Conservation (phyloP, 1,284 basidiomycete species). For the Trichosporon ovoides region DNA sequence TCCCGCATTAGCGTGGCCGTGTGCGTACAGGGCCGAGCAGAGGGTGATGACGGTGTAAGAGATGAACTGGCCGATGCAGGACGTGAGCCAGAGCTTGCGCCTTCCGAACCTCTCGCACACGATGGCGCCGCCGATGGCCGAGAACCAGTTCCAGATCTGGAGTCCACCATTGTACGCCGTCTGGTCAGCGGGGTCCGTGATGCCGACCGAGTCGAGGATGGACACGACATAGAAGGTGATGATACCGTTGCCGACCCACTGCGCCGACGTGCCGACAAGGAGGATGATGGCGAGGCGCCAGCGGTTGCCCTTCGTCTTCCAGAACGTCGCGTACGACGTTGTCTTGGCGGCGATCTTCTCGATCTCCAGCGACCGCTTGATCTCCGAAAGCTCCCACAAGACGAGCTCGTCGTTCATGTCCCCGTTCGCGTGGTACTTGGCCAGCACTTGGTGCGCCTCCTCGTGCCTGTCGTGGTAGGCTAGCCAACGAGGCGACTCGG, state of each 20-base stretch:
- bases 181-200: conserved; percentile 16
- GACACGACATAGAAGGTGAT: conserved; percentile 9
- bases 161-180: conserved; percentile 26
- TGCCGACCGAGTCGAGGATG: conserved; percentile 21
- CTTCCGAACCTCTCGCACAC: conserved; percentile 24
- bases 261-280: conserved; percentile 28
- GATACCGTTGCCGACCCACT: conserved; percentile 11
- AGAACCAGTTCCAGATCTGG: conserved; percentile 22
- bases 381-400: conserved; percentile 47
- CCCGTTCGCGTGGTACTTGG: conserved; percentile 52
- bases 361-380: conserved; percentile 41
- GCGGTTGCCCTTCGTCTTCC: conserved; percentile 44
- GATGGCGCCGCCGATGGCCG: conserved; percentile 17
- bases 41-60: conserved; percentile 20
- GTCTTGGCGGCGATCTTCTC: conserved; percentile 22
- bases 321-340: conserved; percentile 6
- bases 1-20: conserved; percentile 22
- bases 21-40: conserved; percentile 21
- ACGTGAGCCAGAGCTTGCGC: conserved; percentile 24
- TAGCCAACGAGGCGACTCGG: conserved; percentile 43
- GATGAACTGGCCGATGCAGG: conserved; percentile 20
- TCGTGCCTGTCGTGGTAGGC: conserved; percentile 26
- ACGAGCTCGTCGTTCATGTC: conserved; percentile 44
- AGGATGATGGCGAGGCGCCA: conserved; percentile 52
- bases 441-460: conserved; percentile 33